These are phyloP conservation scores for Russula compacta DNA, from an alignment of 768 basidiomycete genomes.

Conservation along the genomic window DNA sequence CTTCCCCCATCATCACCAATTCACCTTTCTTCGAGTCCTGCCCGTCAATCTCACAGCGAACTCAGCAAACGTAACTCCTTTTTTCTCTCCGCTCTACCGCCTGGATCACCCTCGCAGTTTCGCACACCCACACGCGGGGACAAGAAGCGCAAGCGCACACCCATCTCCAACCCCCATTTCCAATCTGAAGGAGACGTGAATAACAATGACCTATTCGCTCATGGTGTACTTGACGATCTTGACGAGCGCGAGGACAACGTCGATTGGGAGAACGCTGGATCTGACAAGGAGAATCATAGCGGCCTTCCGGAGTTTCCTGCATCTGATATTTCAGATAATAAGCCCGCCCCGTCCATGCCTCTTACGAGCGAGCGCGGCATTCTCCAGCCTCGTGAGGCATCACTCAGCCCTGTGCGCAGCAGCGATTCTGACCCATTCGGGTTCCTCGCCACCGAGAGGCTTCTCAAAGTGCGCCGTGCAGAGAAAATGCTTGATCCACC, in stretches of 20 bases:
- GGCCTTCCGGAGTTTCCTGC: not conserved
- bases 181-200: constrained; percentile 3
- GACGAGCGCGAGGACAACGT: constrained; percentile 13
- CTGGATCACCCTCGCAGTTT: constrained; percentile 12
- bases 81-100: not conserved
- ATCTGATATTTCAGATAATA: constrained; percentile 3
- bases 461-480: constrained; percentile 13
- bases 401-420: constrained; percentile 3
- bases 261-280: constrained; percentile 16
- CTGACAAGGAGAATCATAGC: constrained; percentile 19
- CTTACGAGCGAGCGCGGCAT: constrained; percentile 15
- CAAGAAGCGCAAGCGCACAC: constrained; percentile 11
- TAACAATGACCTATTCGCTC: constrained; percentile 17
- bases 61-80: not conserved
- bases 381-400: constrained; percentile 14
- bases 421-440: constrained; percentile 20
- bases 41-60: not conserved
- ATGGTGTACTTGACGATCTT: constrained; percentile 12
- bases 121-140: constrained; percentile 13
- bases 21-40: constrained; percentile 8
- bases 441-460: constrained; percentile 16
- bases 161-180: not conserved
- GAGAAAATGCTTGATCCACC: not conserved
- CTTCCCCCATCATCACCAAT: constrained; percentile 14
- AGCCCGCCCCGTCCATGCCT: not conserved